These are phyloP conservation scores for Penicillium sp. DNA, from an alignment of 2,329 filamentous ascomycete genomes.

Conservation along the genomic window DNA sequence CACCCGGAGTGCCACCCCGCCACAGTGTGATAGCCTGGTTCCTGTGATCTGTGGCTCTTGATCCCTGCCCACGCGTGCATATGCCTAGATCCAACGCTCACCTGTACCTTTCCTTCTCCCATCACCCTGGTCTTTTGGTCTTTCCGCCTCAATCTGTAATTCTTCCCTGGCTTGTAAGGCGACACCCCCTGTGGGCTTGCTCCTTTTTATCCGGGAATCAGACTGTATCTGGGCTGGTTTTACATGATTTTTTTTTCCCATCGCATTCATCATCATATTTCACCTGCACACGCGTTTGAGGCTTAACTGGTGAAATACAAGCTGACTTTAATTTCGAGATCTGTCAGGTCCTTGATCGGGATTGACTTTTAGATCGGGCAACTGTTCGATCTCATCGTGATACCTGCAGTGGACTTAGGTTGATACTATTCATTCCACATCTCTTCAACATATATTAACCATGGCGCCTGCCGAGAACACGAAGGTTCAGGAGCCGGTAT, in stretches of 20 bases:
- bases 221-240: background rate
- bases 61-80: background rate
- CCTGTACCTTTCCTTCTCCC: background rate
- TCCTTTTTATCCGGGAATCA: background rate
- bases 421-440: background rate
- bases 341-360: background rate
- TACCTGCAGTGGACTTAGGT: slow-evolving; percentile 5
- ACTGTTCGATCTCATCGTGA: slow-evolving; percentile 6
- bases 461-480: slow-evolving; percentile 33
- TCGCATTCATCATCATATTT: background rate
- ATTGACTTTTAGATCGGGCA: slow-evolving; percentile 3
- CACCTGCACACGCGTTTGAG: background rate
- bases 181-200: background rate
- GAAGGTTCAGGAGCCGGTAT: slow-evolving; percentile 28
- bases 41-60: background rate
- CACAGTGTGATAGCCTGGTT: background rate
- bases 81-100: background rate
- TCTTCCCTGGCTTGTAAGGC: background rate
- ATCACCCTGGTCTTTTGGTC: background rate
- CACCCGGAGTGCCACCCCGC: background rate
- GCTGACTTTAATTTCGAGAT: background rate
- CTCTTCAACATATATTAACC: slow-evolving; percentile 7
- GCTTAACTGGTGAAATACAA: background rate
- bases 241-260: background rate
- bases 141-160: slow-evolving; percentile 3